These are phyloP conservation scores for Sugiyamaella smithiae DNA, from an alignment of 805 yeast species.

Conservation along the genomic window DNA sequence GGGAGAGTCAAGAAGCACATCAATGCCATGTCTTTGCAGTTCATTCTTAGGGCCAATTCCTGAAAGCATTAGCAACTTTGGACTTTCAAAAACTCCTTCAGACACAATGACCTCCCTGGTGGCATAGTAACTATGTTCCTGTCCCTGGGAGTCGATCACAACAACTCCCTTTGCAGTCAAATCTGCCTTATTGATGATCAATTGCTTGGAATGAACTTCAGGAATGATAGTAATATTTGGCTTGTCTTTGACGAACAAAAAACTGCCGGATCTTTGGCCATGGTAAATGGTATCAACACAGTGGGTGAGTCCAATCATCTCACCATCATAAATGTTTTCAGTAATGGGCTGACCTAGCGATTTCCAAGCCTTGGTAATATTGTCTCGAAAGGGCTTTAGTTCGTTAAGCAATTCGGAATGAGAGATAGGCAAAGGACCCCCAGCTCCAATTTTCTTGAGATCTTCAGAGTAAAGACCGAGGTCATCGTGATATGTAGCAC, in stretches of 20 bases:
- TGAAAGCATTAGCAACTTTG: slow-evolving; percentile 34
- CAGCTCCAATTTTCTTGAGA: slow-evolving; percentile 26
- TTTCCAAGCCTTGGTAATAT: slow-evolving; percentile 20
- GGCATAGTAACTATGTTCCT: slow-evolving; percentile 28
- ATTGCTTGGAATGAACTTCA: slow-evolving; percentile 30
- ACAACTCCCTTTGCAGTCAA: slow-evolving; percentile 27
- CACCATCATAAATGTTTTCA: slow-evolving; percentile 29
- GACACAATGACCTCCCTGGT: slow-evolving; percentile 31
- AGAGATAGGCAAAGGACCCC: slow-evolving; percentile 29
- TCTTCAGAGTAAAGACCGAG: slow-evolving; percentile 22
- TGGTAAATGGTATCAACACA: slow-evolving; percentile 29
- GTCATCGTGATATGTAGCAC: slow-evolving; percentile 30
- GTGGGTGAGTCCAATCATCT: slow-evolving; percentile 25
- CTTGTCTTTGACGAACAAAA: slow-evolving; percentile 20
- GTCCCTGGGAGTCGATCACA: slow-evolving; percentile 29
- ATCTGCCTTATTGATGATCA: slow-evolving; percentile 26
- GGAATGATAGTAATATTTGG: slow-evolving; percentile 32
- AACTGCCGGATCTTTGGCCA: slow-evolving; percentile 29
- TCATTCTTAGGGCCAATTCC: slow-evolving; percentile 35
- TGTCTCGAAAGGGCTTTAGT: slow-evolving; percentile 22
- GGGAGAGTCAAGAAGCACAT: slow-evolving; percentile 29
- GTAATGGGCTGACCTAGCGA: slow-evolving; percentile 24
- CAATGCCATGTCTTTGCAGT: slow-evolving; percentile 30
- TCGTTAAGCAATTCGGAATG: slow-evolving; percentile 27
- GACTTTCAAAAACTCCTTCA: slow-evolving; percentile 35